Base-by-base conservation (phyloP, 176 grass and related monocot species). In the Triticum turgidum region DNA sequence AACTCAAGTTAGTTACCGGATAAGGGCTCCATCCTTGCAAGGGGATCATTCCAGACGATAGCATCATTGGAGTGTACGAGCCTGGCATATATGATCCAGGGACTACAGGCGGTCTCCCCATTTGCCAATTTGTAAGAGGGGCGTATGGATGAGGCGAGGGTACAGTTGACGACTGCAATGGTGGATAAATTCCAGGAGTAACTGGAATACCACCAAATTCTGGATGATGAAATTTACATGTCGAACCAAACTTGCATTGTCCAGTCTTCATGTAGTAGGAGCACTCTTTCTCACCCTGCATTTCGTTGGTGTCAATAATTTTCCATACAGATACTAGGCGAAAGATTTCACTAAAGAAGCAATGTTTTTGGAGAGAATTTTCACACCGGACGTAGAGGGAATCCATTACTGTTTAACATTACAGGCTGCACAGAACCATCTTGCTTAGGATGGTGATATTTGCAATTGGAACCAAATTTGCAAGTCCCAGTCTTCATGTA, bases 191-290 rank as follows among this genome's bases (percentile, higher is more conserved):
- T 84, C 83, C 44, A 65, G 91, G 91, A 76, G 88, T 86, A 20
- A 84, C 61, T 12, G 76, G 89, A 83, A 88, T 73, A 89, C 80
- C 83, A 69, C 52, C 81, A 83, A 85, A 89, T 77, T 93, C 90
- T 74, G 95, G 89, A 85, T 93, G 94, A 90, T 98, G 91, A 69
- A 92, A 99, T 94, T 99, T 99, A 88, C 97, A 99, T 70, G 88
- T 89, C 51, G 87, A 83, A 80, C 89, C 87, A 85, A 94, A 99
- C 83, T 97, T 99, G 87, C 97, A 99, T 42, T 94, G 89, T 29
- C 92, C 97, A 25, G 97, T 99, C 91, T 96, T 99, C 88, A 96
- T 88, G 76, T 99, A 99, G 87, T 93, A 99, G 89, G 90, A 91
- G 83, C 94, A 99, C 70, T 96, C 97, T 91, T 96, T 99, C 92